Percentiles rank a stretch among this genome's conserved stretches.
phyloP scores from a whole-genome alignment of 164 flowering plant species.

The Protea cynaroides region DNA sequence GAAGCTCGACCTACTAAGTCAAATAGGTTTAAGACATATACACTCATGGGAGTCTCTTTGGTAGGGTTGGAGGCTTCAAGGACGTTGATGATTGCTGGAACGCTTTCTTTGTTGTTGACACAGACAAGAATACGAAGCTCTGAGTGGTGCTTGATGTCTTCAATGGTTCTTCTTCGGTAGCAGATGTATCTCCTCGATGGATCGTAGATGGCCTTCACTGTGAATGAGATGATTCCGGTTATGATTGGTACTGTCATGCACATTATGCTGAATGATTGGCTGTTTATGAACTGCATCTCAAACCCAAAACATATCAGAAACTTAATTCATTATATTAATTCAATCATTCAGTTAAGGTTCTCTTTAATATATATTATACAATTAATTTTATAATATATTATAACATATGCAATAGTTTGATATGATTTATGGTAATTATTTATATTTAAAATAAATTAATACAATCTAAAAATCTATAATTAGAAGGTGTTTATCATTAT shows the following conservation, averaged over 20 bases:
- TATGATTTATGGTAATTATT: too few species aligned
- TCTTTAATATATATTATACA: too few species aligned
- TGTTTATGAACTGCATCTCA: too few species aligned
- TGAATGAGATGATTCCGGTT: background rate
- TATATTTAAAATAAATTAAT: too few species aligned
- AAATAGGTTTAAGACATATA: slow-evolving; percentile 11
- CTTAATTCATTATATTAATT: too few species aligned
- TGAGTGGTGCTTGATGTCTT: background rate
- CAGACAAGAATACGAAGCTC: slow-evolving; percentile 15
- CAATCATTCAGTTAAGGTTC: too few species aligned
- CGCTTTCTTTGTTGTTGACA: slow-evolving; percentile 11
- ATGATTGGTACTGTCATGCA: background rate
- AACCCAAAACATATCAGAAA: too few species aligned
- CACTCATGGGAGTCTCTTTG: slow-evolving; percentile 4
- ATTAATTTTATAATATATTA: too few species aligned
- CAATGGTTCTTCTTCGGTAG: slow-evolving; percentile 3
- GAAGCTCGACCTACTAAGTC: slow-evolving; percentile 14
- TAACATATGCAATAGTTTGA: too few species aligned
- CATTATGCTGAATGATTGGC: too few species aligned
- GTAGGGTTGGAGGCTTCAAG: slow-evolving; percentile 8
- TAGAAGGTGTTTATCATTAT: too few species aligned
- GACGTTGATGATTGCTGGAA: slow-evolving; percentile 1
- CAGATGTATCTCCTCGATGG: slow-evolving; percentile 3
- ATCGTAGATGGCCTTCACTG: background rate
- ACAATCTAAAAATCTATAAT: too few species aligned